Evolutionary conservation across 345 rosid genomes (phyloP), one percentile per base, ranked within the genome.

Genomic region (Excoecaria agallocha): DNA sequence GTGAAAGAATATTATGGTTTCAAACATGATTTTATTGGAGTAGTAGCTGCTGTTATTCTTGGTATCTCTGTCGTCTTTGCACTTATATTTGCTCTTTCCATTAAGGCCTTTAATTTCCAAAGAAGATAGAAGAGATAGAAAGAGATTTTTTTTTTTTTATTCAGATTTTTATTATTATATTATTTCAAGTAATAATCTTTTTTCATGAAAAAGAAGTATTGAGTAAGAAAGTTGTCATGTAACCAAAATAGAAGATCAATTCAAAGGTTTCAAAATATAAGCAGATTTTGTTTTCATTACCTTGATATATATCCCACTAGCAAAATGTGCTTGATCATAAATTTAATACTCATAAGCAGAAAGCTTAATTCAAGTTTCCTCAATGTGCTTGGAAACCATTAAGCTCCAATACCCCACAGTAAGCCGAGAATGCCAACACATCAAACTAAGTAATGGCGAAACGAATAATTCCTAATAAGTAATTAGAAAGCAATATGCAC

Each of bases 81-180:
- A 12, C 56, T 80, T 49, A 49, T 72, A 17, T 86, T 86, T 58
- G 79, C 76, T 22, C 3, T 60, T 30, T 72, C 79, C 54, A 84
- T 82, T 9, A 80, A 24, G 77, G 2, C 71, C 60, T 73, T 86
- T 10, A 84, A 86, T 61, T 86, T 84, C 77, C 86, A 86, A 41
- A 84, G 35, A 55, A 60, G 89, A 56, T 86, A 68, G 65, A 25
- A 25, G 25, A 30, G 30, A 30, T 30, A 30, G 30, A 30, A 2
- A 30, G 30, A 30, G 30, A 30, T 16, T 55, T 55, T 55, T 20
- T 55, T 55, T 20, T n/a, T 30, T 30, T 30, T 30, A 30, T 1
- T 30, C 30, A 0, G 30, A 30, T 30, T 30, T 30, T 2, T 30
- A 30, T 30, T 30, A 30, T 30, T 30, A 30, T 30, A 2, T 30